These are phyloP conservation scores for Westerdykella ornata DNA, from an alignment of 2,329 filamentous ascomycete species.

Conservation along the genomic window DNA sequence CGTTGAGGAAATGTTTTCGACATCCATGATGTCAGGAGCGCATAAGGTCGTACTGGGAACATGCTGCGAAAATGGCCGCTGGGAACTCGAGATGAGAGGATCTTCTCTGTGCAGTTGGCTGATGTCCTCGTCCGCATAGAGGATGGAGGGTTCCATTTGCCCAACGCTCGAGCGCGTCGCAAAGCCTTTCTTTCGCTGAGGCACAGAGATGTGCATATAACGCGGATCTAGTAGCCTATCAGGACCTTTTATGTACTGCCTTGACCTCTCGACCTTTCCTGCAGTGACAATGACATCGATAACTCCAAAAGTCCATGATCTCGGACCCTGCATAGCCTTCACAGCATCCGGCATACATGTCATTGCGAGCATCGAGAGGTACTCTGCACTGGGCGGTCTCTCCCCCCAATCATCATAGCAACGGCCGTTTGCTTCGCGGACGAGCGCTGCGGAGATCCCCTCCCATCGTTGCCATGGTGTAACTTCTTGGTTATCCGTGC, in stretches of 20 bases:
- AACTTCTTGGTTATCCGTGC: conserved; percentile 11
- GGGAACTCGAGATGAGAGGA: background rate
- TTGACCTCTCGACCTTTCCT: conserved; percentile 24
- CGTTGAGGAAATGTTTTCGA: no score
- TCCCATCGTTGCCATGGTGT: conserved; percentile 29
- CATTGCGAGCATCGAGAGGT: conserved; percentile 34
- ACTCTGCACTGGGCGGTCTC: conserved; percentile 33
- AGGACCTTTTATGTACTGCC: conserved; percentile 20
- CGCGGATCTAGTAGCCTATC: conserved; percentile 18
- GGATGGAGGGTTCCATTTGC: background rate
- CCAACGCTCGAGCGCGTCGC: background rate
- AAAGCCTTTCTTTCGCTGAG: conserved; percentile 1
- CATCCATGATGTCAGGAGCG: no score
- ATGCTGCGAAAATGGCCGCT: conserved; percentile 1
- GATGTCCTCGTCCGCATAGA: conserved; percentile 8
- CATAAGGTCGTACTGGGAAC: background rate
- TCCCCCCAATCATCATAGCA: conserved; percentile 30
- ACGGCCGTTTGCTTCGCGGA: conserved; percentile 29
- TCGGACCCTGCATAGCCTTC: conserved; percentile 23
- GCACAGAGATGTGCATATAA: conserved; percentile 6
- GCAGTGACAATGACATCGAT: conserved; percentile 36
- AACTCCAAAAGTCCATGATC: conserved; percentile 29
- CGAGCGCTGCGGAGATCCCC: conserved; percentile 24
- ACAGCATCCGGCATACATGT: conserved; percentile 36
- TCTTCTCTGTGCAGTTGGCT: conserved; percentile 3